Evolutionary conservation across 2,329 filamentous ascomycete genomes (phyloP), one percentile per base, ranked within the genome.

Genomic region (Sclerotinia spermophila): DNA sequence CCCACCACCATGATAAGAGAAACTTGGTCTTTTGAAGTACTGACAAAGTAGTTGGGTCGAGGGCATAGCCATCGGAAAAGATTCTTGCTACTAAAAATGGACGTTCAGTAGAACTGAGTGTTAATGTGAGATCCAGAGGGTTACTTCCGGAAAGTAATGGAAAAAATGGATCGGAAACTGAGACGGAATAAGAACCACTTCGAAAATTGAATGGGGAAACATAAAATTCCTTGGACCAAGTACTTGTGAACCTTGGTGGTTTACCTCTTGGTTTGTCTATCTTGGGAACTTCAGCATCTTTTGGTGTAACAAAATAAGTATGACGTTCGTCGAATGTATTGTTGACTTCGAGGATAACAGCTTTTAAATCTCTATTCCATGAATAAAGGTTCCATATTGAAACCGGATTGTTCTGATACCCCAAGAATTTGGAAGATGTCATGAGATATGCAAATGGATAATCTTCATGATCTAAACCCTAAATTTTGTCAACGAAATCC

Each of bases 321-420:
- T 89, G 86, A 66, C 89, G 84, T 79, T 94, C 91, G 64, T 87
- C 90, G 76, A 92, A 93, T 0, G 90, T 92, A 75, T 93, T 93
- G 79, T 92, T 92, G 60, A 93, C 89, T 78, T 94, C 91, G 1
- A 92, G 77, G 1, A 94, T 83, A 80, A 93, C 88, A 69, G 88
- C 88, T 35, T 83, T 85, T 21, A 94, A 82, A 8, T 84, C 79
- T 71, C 85, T 85, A 13, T 86, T 79, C 0, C 80, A 74, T 19
- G 88, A 85, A 78, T 94, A 94, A 3, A 94, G 84, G 74, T 93
- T 93, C 90, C 91, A 94, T 76, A 94, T 92, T 0, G 90, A 93
- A 3, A 91, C 89, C 0, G 90, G 90, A 75, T 93, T 94, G 80
- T 92, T 93, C 33, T 87, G 86, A 77, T 91, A 92, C 4, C 89